phyloP scores from a whole-genome alignment of 2,329 filamentous ascomycete genomes.

The Claviceps sp. region DNA sequence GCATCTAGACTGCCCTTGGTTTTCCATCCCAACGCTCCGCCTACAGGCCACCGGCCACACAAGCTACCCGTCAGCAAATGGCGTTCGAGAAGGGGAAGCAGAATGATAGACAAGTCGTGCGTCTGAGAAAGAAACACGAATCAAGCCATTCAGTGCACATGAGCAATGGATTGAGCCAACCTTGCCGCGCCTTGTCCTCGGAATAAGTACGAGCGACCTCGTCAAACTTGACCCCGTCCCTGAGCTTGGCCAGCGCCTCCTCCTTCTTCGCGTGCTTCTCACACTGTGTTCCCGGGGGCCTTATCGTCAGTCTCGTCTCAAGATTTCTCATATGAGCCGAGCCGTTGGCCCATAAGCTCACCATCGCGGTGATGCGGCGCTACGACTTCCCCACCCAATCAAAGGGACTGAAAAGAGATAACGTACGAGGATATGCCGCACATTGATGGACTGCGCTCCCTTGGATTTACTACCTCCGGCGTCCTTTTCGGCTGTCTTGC shows the following conservation, averaged over 20 bases:
- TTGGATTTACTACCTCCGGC: slow-evolving; percentile 26
- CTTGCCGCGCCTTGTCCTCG: slow-evolving; percentile 63
- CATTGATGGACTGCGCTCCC: slow-evolving; percentile 57
- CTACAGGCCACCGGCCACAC: slow-evolving; percentile 21
- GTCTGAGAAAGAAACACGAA: too few species aligned
- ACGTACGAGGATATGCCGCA: slow-evolving; percentile 54
- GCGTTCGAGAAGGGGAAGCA: not conserved
- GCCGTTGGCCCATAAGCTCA: not conserved
- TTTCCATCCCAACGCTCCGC: slow-evolving; percentile 63
- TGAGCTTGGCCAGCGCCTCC: slow-evolving; percentile 56
- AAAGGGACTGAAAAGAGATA: not conserved
- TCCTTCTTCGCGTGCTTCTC: slow-evolving; percentile 69
- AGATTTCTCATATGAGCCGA: not conserved
- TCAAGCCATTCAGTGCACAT: not conserved
- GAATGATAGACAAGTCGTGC: not conserved
- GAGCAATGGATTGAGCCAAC: slow-evolving; percentile 16
- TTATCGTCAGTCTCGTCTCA: not conserved
- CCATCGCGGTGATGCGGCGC: not conserved
- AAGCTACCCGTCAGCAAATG: not conserved
- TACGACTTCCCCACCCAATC: not conserved
- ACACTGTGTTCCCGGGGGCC: slow-evolving; percentile 32
- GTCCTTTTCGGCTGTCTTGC: slow-evolving; percentile 16
- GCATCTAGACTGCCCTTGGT: slow-evolving; percentile 51
- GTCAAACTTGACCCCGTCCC: slow-evolving; percentile 57
- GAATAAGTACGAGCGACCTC: slow-evolving; percentile 60